phyloP scores from a whole-genome alignment of 1,284 basidiomycete genomes.

The Malassezia cuniculi region DNA sequence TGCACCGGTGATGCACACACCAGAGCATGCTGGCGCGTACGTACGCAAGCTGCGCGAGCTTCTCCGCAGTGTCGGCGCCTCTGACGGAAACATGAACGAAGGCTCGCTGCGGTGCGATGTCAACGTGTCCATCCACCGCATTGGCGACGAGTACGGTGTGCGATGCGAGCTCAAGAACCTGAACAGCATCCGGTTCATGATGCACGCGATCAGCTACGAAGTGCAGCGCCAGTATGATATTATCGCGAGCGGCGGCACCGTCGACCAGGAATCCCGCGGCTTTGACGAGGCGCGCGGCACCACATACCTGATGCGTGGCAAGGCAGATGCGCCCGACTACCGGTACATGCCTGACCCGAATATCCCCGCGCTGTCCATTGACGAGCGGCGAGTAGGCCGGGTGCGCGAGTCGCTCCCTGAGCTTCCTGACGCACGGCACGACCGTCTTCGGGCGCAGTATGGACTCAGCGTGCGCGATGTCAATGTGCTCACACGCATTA shows the following conservation, averaged over 20 bases:
- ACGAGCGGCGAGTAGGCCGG: conserved; percentile 50
- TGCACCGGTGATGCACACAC: conserved; percentile 74
- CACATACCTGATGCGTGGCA: conserved; percentile 70
- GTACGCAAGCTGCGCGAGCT: conserved; percentile 70
- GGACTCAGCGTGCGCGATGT: conserved; percentile 53
- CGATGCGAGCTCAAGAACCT: conserved; percentile 96
- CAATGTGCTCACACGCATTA: conserved; percentile 36
- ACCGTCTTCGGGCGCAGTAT: conserved; percentile 52
- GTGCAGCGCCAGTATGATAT: conserved; percentile 59
- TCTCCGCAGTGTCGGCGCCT: conserved; percentile 68
- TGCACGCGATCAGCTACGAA: conserved; percentile 71
- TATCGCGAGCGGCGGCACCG: conserved; percentile 49
- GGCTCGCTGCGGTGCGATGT: conserved; percentile 69
- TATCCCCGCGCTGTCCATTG: conserved; percentile 60
- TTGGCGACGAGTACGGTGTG: conserved; percentile 59
- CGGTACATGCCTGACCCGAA: conserved; percentile 98
- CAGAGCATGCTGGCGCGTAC: conserved; percentile 83
- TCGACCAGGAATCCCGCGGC: conserved; percentile 77
- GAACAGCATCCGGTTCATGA: conserved; percentile 77
- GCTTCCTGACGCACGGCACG: conserved; percentile 58
- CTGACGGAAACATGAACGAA: conserved; percentile 94
- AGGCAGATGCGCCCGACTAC: conserved; percentile 90
- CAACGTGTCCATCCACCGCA: conserved; percentile 60
- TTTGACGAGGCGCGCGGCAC: conserved; percentile 70
- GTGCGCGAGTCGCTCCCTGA: conserved; percentile 59